Evolutionary conservation across 2,329 filamentous ascomycete genomes (phyloP), one percentile per base, ranked within the genome.

Genomic region (Tolypocladium capitatum): DNA sequence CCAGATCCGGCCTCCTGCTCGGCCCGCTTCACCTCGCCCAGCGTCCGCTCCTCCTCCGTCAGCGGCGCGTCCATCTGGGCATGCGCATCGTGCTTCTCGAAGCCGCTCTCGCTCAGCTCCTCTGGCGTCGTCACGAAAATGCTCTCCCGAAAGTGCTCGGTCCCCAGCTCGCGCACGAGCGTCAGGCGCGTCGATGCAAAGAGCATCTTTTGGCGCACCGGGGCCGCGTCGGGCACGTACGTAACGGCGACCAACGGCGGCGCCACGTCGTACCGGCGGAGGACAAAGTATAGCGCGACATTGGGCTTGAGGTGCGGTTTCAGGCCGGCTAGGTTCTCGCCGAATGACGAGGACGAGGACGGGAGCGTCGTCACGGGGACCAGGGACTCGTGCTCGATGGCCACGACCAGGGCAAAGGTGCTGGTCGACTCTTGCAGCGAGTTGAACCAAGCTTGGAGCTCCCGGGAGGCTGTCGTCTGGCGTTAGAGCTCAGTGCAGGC

Each of bases 181-280:
- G 85, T 86, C 56, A 90, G 71, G 10, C 85, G 77, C 28, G 86
- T 90, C 24, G 81, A 78, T 6, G 86, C 86, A 63, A 91, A 90
- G 21, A 92, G 76, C 83, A 87, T 92, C 73, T 92, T 92, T 63
- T 88, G 83, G 35, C 86, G 81, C 48, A 92, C 86, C 28, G 83
- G 84, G 35, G 86, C 86, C 1, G 78, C 62, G 64, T 91, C 84
- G 27, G 86, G 87, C 6, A 92, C 80, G 63, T 89, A 92, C 33
- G 85, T 88, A 33, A 90, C 70, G 42, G 82, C 84, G 27, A 84
- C 68, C 53, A 89, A 80, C 53, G 64, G 66, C n/a, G 75, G 76
- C 4, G 70, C 64, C 34, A 65, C 62, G 46, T 79, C 72, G 62
- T 82, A 74, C 48, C 83, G 80, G 44, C 85, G 83, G 38, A 92